phyloP scores from a whole-genome alignment of 2,329 filamentous ascomycete genomes.

The Botrytis porri region DNA sequence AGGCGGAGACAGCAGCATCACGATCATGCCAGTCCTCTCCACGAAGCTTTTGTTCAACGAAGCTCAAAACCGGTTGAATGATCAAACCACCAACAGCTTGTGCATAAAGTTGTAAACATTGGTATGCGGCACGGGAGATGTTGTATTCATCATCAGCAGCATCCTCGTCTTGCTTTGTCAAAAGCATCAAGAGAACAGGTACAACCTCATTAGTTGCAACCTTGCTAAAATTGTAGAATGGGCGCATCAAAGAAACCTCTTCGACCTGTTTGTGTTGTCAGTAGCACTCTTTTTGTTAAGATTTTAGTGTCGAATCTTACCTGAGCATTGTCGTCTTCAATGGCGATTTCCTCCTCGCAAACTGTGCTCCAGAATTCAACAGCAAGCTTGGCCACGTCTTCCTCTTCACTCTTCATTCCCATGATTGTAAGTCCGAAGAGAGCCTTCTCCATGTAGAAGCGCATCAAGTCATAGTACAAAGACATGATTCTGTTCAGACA shows the following conservation, averaged over 20 bases:
- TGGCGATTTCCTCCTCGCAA: constrained; percentile 96
- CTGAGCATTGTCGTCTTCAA: constrained; percentile 93
- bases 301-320: constrained; percentile 44
- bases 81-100: constrained; percentile 85
- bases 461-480: constrained; percentile 99
- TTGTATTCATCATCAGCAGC: constrained; percentile 98
- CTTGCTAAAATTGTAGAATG: constrained; percentile 93
- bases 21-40: constrained; percentile 91
- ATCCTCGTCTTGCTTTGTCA: constrained; percentile 98
- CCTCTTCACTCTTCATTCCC: constrained; percentile 97
- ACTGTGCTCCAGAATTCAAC: constrained; percentile 99
- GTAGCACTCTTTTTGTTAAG: neutral
- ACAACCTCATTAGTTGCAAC: constrained; percentile 93
- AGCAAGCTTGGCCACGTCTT: constrained; percentile 95
- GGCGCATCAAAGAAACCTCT: constrained; percentile 60
- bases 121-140: constrained; percentile 88
- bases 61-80: constrained; percentile 80
- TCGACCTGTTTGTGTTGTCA: constrained; percentile 29
- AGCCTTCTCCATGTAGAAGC: constrained; percentile 99
- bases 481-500: constrained; percentile 98
- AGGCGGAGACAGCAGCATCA: constrained; percentile 94
- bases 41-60: constrained; percentile 88
- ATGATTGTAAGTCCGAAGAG: constrained; percentile 95
- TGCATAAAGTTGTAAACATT: constrained; percentile 92
- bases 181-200: constrained; percentile 80